A percentile compares a stretch with the other conserved stretches of the same genome.
Evolutionary conservation across 73 alveolate species (phyloP).

Genomic region (Diophrys appendiculata): DNA sequence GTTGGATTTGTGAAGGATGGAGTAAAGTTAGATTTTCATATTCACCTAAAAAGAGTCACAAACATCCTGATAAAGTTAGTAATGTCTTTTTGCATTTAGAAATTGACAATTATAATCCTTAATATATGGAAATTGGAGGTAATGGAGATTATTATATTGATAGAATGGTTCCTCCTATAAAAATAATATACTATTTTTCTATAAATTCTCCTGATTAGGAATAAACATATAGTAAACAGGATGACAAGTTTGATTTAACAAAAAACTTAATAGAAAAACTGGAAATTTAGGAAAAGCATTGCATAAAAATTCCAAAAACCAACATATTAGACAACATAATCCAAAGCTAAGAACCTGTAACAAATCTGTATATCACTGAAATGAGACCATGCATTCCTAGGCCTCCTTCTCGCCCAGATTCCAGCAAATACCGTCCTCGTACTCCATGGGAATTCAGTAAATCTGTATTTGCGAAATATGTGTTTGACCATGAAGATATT

Average conservation of each 20-base stretch:
- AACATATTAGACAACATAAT: slow-evolving; percentile 55
- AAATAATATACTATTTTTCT: slow-evolving; percentile 52
- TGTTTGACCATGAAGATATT: slow-evolving; percentile 68
- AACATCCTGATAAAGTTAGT: slow-evolving; percentile 36
- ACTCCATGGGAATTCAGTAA: slow-evolving; percentile 51
- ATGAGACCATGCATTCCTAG: slow-evolving; percentile 50
- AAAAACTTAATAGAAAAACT: slow-evolving; percentile 28
- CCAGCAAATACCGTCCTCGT: not conserved
- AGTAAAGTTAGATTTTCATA: not conserved
- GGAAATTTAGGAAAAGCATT: slow-evolving; percentile 29
- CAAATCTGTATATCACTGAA: slow-evolving; percentile 37
- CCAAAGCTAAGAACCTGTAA: slow-evolving; percentile 28
- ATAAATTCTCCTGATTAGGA: no score
- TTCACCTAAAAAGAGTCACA: no score
- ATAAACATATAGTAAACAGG: no score
- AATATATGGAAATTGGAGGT: slow-evolving; percentile 24
- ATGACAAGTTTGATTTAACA: no score
- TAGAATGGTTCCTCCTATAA: slow-evolving; percentile 83
- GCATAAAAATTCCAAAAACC: slow-evolving; percentile 24
- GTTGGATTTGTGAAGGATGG: slow-evolving; percentile 4
- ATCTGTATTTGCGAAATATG: slow-evolving; percentile 78
- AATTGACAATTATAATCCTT: slow-evolving; percentile 66
- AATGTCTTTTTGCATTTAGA: slow-evolving; percentile 55
- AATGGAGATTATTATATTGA: slow-evolving; percentile 48
- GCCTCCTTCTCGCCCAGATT: slow-evolving; percentile 37